phyloP scores from a whole-genome alignment of 257 asterid species.

The Ilex asprella region DNA sequence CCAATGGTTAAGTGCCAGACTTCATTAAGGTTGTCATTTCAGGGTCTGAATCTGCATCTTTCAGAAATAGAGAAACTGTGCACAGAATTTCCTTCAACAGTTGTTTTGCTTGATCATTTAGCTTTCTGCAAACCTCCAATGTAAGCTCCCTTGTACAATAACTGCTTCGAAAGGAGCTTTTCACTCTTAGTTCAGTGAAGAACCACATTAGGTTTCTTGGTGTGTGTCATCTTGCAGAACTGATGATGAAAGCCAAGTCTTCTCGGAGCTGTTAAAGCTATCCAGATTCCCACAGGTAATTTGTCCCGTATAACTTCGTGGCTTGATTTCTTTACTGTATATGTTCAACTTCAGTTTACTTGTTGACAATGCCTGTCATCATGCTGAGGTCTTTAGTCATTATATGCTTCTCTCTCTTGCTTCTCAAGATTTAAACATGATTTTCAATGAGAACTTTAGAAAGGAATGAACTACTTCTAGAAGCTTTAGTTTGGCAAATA shows the following conservation, averaged over 20 bases:
- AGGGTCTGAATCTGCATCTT: conserved; percentile 75
- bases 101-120: conserved; percentile 68
- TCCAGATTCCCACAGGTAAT: conserved; percentile 75
- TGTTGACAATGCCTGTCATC: not conserved
- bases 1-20: not conserved
- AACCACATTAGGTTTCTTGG: conserved; percentile 2
- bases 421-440: too few relatives aligned
- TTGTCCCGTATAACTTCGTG: conserved; percentile 3
- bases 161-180: conserved; percentile 1
- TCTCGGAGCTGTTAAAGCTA: conserved; percentile 48
- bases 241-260: conserved; percentile 38
- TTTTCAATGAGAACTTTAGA: too few relatives aligned
- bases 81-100: conserved; percentile 66
- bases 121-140: conserved; percentile 81
- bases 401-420: too few relatives aligned
- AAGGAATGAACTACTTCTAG: too few relatives aligned
- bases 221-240: conserved; percentile 34
- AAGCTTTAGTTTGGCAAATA: too few relatives aligned
- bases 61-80: conserved; percentile 71
- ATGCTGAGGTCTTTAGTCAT: too few relatives aligned
- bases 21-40: conserved; percentile 12
- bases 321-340: not conserved
- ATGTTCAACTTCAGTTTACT: not conserved
- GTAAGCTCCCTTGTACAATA: conserved; percentile 35
- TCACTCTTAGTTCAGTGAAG: not conserved